Conservation (phyloP, 164 flowering plant genomes). For the Nelumbo lutea region DNA sequence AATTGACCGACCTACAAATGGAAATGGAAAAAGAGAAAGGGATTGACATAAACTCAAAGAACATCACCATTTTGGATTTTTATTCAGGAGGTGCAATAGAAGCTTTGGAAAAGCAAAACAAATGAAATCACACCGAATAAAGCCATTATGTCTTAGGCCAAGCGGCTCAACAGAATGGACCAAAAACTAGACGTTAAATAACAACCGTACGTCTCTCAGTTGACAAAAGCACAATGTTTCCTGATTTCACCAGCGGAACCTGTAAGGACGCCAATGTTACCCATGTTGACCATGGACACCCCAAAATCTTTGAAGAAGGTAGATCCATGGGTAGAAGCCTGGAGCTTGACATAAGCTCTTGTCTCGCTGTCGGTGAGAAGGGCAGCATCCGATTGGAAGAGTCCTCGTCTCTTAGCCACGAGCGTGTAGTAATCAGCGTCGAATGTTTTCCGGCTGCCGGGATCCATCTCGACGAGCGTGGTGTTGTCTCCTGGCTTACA, state of each 20-base stretch:
- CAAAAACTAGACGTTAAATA: no score
- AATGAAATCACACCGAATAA: no score
- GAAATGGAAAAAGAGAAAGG: no score
- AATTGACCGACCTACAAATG: no score
- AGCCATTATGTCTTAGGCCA: no score
- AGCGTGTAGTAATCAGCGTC: slow-evolving; percentile 37
- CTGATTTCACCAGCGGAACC: slow-evolving; percentile 46
- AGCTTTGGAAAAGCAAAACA: no score
- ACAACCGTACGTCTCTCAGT: not conserved
- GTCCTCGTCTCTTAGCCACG: slow-evolving; percentile 41
- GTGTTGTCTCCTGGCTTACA: slow-evolving; percentile 26
- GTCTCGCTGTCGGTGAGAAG: slow-evolving; percentile 37
- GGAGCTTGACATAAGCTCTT: slow-evolving; percentile 25
- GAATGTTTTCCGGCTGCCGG: slow-evolving; percentile 47
- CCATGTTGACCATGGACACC: not conserved
- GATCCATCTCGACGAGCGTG: slow-evolving; percentile 50
- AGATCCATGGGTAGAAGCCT: slow-evolving; percentile 8
- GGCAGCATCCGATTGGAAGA: slow-evolving; percentile 52
- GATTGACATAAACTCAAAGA: no score
- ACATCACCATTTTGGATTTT: no score
- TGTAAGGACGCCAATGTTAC: slow-evolving; percentile 36
- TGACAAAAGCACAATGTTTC: slow-evolving; percentile 32
- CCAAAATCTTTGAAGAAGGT: slow-evolving; percentile 23
- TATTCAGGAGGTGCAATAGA: no score
- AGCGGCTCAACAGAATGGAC: no score